Conservation (phyloP, 1,139 yeast species). For the Pichia sp. region DNA sequence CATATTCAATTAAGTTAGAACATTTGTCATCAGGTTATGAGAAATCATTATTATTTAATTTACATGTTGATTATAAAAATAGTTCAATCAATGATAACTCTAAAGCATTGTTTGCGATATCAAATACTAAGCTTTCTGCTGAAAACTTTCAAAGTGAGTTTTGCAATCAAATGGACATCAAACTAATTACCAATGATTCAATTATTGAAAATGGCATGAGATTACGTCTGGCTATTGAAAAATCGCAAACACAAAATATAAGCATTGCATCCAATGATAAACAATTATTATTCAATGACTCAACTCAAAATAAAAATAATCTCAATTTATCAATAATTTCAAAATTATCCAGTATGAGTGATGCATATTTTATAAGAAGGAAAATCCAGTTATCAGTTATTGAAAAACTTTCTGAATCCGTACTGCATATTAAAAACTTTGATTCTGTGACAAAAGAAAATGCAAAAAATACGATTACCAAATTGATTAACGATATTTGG, state of each 20-base stretch:
- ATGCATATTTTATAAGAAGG: slow-evolving; percentile 31
- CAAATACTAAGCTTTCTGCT: slow-evolving; percentile 1
- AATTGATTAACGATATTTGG: slow-evolving; percentile 20
- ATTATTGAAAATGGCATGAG: slow-evolving; percentile 3
- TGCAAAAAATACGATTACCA: slow-evolving; percentile 15
- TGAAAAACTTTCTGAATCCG: slow-evolving; percentile 19
- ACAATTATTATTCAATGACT: no score
- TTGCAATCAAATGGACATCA: slow-evolving; percentile 4
- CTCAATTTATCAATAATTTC: slow-evolving; percentile 22
- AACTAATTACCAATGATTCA: slow-evolving; percentile 2
- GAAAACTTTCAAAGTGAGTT: slow-evolving; percentile 4
- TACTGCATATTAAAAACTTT: slow-evolving; percentile 16
- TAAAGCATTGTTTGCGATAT: slow-evolving; percentile 6
- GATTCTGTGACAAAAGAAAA: slow-evolving; percentile 15
- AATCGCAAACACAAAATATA: background rate
- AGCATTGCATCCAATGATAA: background rate
- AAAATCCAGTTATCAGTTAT: slow-evolving; percentile 33
- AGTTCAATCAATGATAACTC: slow-evolving; percentile 13
- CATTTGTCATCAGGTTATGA: slow-evolving; percentile 17
- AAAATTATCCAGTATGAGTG: slow-evolving; percentile 32
- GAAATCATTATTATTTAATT: slow-evolving; percentile 20
- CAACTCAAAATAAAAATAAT: background rate
- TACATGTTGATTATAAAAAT: slow-evolving; percentile 20
- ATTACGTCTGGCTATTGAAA: slow-evolving; percentile 9
- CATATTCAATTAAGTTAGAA: slow-evolving; percentile 5